Percentiles rank a stretch among this genome's conserved stretches.
These are phyloP conservation scores for Iberis amara DNA, from an alignment of 441 rosid genomes.

Conservation along the genomic window DNA sequence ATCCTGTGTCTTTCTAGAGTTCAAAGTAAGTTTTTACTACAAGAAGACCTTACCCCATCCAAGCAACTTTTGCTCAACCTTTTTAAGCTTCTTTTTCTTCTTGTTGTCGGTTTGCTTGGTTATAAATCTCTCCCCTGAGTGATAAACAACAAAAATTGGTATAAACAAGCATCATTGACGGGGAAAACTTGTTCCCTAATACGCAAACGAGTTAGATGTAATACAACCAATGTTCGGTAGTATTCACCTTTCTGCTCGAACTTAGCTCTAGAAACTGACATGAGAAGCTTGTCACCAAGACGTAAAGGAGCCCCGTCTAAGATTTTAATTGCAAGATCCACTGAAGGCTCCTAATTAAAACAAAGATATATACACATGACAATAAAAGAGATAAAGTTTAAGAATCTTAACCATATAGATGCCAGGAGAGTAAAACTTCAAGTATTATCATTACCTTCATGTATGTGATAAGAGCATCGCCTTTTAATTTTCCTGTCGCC, in stretches of 20 bases:
- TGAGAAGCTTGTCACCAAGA: conserved; percentile 60
- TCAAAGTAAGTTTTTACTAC: conserved; percentile 5
- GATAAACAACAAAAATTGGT: conserved; percentile 1
- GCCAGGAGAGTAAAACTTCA: conserved; percentile 18
- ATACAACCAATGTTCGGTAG: conserved; percentile 15
- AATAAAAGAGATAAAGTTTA: background rate
- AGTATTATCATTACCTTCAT: conserved; percentile 53
- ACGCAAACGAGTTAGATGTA: too few species aligned
- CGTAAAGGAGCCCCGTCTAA: conserved; percentile 93
- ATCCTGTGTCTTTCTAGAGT: background rate
- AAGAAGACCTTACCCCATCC: conserved; percentile 72
- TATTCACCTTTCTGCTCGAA: conserved; percentile 87
- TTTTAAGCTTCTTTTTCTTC: conserved; percentile 91
- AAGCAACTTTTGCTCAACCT: conserved; percentile 83
- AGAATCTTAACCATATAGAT: conserved; percentile 16
- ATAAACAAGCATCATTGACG: conserved; percentile 4
- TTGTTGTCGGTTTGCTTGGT: conserved; percentile 69
- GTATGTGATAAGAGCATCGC: conserved; percentile 89
- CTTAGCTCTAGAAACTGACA: conserved; percentile 79
- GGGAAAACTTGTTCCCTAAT: too few species aligned
- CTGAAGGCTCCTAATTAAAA: conserved; percentile 77
- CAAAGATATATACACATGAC: too few species aligned
- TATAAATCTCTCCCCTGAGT: conserved; percentile 76
- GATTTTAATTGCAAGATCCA: conserved; percentile 78
- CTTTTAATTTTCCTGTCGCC: conserved; percentile 79